Evolutionary conservation across 108 stramenopile species (phyloP), one percentile per base, ranked within the genome.

Genomic region (Mediolabrus comicus): DNA sequence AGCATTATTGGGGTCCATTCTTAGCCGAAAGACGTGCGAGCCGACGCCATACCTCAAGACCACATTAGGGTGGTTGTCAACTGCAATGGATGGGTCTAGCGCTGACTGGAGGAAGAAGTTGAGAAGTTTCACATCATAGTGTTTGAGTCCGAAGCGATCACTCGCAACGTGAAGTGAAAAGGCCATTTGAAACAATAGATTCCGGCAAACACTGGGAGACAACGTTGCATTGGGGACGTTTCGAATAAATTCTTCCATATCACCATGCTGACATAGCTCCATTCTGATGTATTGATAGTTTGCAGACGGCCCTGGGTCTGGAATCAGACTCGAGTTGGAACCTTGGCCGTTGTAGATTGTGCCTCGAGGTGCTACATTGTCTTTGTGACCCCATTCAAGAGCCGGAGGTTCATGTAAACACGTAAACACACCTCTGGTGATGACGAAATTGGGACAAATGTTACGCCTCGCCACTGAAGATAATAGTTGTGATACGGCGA

Each of bases 101-200:
- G 82, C 74, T 10, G 77, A 68, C 55, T 87, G 86, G 0, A 95
- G 64, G 38, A 99, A 91, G 41, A 97, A 92, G 79, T 99, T 99
- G 35, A 99, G 87, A n/a, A 98, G 83, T 72, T 99, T 99, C 19
- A 98, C 78, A 74, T 99, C 99, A 65, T 98, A 99, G 75, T 99
- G 99, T 38, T 98, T 95, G 65, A 99, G 46, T 19, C 86, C 81
- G 53, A 89, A 86, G 17, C 76, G 65, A 52, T 91, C 84, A n/a
- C 86, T 86, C 26, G 93, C 95, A 9, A 90, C 89, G 53, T 94
- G 87, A 11, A 98, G 77, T 7, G 97, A 80, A 77, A 96, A 97
- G 28, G 89, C 84, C 92, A 98, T 97, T 73, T 99, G 99, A 59
- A 98, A 97, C 13, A 98, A 68, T 14, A 96, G 43, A 25, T 72